These are phyloP conservation scores for Leccinum imitatum DNA, from an alignment of 768 basidiomycete species.

Conservation along the genomic window DNA sequence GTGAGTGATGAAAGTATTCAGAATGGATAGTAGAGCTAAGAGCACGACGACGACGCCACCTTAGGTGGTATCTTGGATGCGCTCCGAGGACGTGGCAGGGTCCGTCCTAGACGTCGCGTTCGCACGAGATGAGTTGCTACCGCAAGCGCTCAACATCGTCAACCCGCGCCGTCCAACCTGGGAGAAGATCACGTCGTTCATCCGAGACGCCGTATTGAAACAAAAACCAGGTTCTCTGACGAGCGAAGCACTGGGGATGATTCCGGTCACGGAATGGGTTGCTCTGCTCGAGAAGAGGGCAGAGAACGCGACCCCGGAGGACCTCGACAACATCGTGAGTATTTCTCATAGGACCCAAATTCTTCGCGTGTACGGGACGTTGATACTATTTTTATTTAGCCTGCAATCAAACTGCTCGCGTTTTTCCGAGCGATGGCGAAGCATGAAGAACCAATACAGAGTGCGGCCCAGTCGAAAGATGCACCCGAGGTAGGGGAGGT, in stretches of 20 bases:
- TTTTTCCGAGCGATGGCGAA: constrained; percentile 25
- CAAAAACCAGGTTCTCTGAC: constrained; percentile 6
- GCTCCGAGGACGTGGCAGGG: constrained; percentile 34
- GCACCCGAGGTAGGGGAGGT: neutral
- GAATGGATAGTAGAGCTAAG: neutral
- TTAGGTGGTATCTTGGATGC: constrained; percentile 37
- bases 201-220: constrained; percentile 22
- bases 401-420: constrained; percentile 33
- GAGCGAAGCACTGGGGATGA: constrained; percentile 16
- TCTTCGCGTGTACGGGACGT: neutral
- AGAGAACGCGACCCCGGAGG: constrained; percentile 9
- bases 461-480: neutral
- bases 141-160: constrained; percentile 35
- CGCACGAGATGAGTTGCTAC: constrained; percentile 8
- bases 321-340: constrained; percentile 8
- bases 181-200: constrained; percentile 23
- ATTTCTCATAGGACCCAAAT: neutral
- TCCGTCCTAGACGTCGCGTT: constrained; percentile 36
- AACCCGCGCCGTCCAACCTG: constrained; percentile 38
- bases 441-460: neutral
- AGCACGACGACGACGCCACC: neutral
- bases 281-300: constrained; percentile 25
- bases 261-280: constrained; percentile 34
- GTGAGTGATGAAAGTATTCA: constrained; percentile 21
- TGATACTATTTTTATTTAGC: constrained; percentile 16